These are phyloP conservation scores for Mentha longifolia DNA, from an alignment of 257 asterid species.

Conservation along the genomic window DNA sequence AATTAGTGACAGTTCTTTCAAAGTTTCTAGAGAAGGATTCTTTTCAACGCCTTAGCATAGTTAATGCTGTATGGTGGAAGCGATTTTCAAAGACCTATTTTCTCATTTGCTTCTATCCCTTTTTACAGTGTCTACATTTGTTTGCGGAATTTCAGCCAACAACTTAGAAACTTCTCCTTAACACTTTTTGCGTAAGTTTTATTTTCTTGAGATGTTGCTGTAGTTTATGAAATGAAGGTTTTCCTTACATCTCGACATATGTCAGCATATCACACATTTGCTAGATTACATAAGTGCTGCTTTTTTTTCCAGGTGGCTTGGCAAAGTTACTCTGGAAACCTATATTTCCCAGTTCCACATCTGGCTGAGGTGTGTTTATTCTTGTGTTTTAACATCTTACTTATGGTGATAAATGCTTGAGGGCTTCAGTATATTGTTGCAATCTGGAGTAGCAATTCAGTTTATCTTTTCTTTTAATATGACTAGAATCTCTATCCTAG, in stretches of 20 bases:
- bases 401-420: neutral
- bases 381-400: neutral
- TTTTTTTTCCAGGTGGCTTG: slow-evolving; percentile 78
- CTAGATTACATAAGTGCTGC: slow-evolving; percentile 35
- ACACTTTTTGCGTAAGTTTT: slow-evolving; percentile 90
- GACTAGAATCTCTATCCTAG: neutral
- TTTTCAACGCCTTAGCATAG: slow-evolving; percentile 18
- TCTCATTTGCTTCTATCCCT: slow-evolving; percentile 33
- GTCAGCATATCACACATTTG: slow-evolving; percentile 14
- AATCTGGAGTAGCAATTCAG: neutral
- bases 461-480: neutral
- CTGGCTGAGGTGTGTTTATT: slow-evolving; percentile 76
- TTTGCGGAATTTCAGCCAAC: slow-evolving; percentile 86
- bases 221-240: slow-evolving; percentile 14
- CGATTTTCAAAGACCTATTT: slow-evolving; percentile 14
- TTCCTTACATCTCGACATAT: slow-evolving; percentile 5
- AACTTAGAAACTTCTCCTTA: slow-evolving; percentile 76
- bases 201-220: slow-evolving; percentile 3
- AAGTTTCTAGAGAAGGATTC: slow-evolving; percentile 2
- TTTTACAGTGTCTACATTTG: slow-evolving; percentile 76
- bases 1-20: neutral
- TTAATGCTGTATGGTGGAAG: slow-evolving; percentile 18
- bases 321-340: slow-evolving; percentile 91
- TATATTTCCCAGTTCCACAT: slow-evolving; percentile 98
- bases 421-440: neutral